Base-by-base conservation (phyloP, 2,329 filamentous ascomycete species). In the Aspergillus sp. region DNA sequence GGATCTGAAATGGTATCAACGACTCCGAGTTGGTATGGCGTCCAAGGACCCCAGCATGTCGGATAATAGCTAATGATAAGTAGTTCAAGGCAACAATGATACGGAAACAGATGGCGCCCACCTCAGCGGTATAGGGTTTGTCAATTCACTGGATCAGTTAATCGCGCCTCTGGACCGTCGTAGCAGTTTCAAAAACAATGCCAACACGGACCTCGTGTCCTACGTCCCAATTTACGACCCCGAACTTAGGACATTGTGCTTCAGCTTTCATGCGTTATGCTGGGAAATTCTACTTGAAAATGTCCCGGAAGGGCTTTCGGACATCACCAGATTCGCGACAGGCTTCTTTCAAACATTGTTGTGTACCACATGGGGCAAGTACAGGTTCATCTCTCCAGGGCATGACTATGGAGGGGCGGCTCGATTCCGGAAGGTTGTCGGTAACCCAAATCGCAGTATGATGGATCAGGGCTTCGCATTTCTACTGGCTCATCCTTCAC, bases 391-490 rank as follows among this genome's bases (percentile, higher is more conserved):
- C 13, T 42, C 43, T 15, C 55, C 55, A 11, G 55, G 49, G 17
- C 55, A 57, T 43, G 55, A 57, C 24, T 53, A 48, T 36, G 55
- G 43, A 34, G 55, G 55, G 9, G 42, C 48, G 30, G 3, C 24
- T 20, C 55, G 26, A n/a, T 57, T 57, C 26, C 55, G 48, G 38
- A 36, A 17, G 17, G 34, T 42, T n/a, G 17, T 48, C 8, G 32
- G 42, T 3, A 22, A 42, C 20, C 12, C 15, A 17, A 34, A 53
- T 39, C 13, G 12, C 8, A 12, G 5, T 8, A 53, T 57, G n/a
- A 48, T 20, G 13, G 42, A 42, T 38, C 34, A 43, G 18, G 55
- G 55, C 1, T 48, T 41, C 26, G 42, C 13, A 13, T 18, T 36
- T 26, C 42, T 52, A 9, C 34, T 43, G 42, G n/a, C 20, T 9